Conservation (phyloP, 179 eudicot species). For the Beta macrorhiza region DNA sequence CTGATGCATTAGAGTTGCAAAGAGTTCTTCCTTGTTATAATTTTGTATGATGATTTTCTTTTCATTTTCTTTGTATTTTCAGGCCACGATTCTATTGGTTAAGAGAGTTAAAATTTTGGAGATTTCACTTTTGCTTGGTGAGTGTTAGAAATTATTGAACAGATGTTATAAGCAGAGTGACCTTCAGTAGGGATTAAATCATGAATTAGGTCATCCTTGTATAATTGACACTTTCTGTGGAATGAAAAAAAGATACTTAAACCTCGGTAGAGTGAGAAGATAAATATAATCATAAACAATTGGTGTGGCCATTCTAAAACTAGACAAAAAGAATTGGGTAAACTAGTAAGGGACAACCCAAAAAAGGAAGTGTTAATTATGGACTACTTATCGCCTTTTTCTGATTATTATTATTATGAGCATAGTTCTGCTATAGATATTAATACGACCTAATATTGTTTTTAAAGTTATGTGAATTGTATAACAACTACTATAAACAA, state of each 20-base stretch:
- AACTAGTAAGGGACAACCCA: too few relatives aligned
- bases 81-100: background rate
- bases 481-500: too few relatives aligned
- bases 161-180: background rate
- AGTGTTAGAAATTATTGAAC: background rate
- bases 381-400: too few relatives aligned
- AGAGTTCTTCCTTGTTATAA: background rate
- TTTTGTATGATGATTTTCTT: constrained; percentile 1
- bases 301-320: too few relatives aligned
- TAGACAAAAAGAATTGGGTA: too few relatives aligned
- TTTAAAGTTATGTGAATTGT: too few relatives aligned
- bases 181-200: background rate
- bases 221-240: background rate
- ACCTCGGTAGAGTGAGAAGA: background rate
- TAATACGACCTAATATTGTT: too few relatives aligned
- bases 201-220: background rate
- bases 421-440: too few relatives aligned
- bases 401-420: too few relatives aligned
- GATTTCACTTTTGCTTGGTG: background rate
- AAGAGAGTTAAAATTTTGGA: background rate
- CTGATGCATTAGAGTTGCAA: background rate
- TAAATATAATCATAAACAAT: too few relatives aligned
- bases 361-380: too few relatives aligned
- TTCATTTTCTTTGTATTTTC: background rate
- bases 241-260: too few relatives aligned